Percentiles rank a stretch among this genome's conserved stretches.
phyloP scores from a whole-genome alignment of 1,284 basidiomycete genomes.

The Pyrrhoderma noxium region DNA sequence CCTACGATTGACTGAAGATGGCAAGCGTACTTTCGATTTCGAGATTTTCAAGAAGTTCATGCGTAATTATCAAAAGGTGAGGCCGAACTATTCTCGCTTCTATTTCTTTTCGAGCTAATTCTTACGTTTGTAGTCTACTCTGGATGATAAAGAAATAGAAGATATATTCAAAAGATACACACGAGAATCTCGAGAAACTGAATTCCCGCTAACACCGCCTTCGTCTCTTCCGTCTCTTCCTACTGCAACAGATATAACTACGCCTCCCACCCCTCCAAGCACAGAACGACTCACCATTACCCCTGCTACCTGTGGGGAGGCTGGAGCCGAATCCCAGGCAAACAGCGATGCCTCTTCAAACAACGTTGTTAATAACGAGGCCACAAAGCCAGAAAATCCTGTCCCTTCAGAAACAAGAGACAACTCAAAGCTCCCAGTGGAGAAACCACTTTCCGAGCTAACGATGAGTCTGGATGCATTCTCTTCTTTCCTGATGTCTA shows the following conservation, averaged over 20 bases:
- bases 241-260: background rate
- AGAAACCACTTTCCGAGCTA: conserved; percentile 10
- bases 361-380: no score
- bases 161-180: conserved; percentile 52
- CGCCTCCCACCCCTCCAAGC: background rate
- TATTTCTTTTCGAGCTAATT: conserved; percentile 12
- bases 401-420: background rate
- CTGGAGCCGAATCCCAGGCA: no score
- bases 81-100: conserved; percentile 12
- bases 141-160: conserved; percentile 40
- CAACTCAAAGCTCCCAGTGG: conserved; percentile 22
- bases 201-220: background rate
- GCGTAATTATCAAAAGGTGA: conserved; percentile 57
- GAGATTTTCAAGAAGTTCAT: conserved; percentile 61
- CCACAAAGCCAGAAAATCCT: no score
- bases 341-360: no score
- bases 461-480: conserved; percentile 57
- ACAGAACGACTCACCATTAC: no score
- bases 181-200: no score
- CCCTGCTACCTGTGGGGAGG: no score
- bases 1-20: conserved; percentile 40
- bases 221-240: background rate
- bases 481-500: conserved; percentile 66
- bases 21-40: conserved; percentile 39
- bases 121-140: conserved; percentile 35